Evolutionary conservation across 495 filamentous ascomycete species (phyloP), one percentile per base, ranked within the genome.

Genomic region (Hypoxylon lienhwacheense): DNA sequence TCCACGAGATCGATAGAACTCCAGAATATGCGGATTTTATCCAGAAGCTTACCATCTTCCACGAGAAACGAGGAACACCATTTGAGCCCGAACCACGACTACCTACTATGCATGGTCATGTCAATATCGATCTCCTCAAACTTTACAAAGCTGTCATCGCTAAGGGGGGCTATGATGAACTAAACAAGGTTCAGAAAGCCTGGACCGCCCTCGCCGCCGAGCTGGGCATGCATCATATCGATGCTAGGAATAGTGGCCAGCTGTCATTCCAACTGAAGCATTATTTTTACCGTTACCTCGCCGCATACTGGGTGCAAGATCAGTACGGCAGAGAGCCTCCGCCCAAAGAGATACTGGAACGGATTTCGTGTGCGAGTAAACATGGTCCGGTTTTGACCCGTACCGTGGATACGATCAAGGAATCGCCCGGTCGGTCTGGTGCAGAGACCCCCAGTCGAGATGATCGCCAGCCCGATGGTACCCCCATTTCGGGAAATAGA

Each of bases 221-320:
- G 34, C 81, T 91, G 49, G 79, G 83, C 21, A 64, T 78, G 46
- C 72, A 74, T 55, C 73, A 65, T 22, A 66, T 81, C 11, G 79
- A 79, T 32, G 76, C 76, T 19, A 77, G 80, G 46, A 86, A 87
- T 51, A 77, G 84, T 11, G 82, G 87, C 14, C 85, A 87, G 1
- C 78, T 85, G 47, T 87, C 86, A 2, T 92, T 90, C 67, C 76
- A 81, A 16, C 67, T 92, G 37, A 93, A 93, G 71, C 86, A 85
- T 17, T 79, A 84, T 36, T 93, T 90, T 70, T 92, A 91, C 75
- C 87, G 86, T 59, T 85, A 91, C 56, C 80, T 93, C 24, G 85
- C 85, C 10, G 88, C 89, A 2, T 93, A 87, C 70, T 89, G 91
- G 70, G 89, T 93, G 40, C 74, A 80, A 26, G 81, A 75, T n/a